Conservation (phyloP, 768 basidiomycete species). For the Boletus edulis region DNA sequence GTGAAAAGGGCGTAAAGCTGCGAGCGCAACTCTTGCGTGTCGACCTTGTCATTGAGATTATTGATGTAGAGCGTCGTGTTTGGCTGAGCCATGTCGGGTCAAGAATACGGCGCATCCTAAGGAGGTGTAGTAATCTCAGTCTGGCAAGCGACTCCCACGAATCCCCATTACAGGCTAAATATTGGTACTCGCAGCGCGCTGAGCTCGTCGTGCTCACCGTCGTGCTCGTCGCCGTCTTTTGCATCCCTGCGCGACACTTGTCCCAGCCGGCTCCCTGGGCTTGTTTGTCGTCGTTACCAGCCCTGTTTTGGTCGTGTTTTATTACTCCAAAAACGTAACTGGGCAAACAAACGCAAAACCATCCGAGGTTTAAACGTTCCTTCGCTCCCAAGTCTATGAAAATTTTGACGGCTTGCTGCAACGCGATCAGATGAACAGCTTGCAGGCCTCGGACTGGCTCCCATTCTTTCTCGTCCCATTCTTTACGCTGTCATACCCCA, state of each 20-base stretch:
- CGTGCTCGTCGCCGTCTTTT: constrained; percentile 3
- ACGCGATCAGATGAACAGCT: constrained; percentile 37
- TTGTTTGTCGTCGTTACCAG: constrained; percentile 8
- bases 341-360: constrained; percentile 33
- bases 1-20: constrained; percentile 89
- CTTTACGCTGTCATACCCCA: constrained; percentile 71
- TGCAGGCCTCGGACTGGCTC: constrained; percentile 40
- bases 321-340: constrained; percentile 23
- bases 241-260: constrained; percentile 1
- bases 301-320: constrained; percentile 27
- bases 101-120: neutral
- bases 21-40: constrained; percentile 82
- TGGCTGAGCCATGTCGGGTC: constrained; percentile 49
- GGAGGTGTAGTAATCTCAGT: constrained; percentile 6
- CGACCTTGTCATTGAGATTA: constrained; percentile 90
- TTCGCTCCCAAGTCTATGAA: constrained; percentile 29
- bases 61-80: constrained; percentile 89
- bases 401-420: constrained; percentile 32
- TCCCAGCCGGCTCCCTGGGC: neutral
- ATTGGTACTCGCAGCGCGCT: neutral
- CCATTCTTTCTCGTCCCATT: constrained; percentile 62
- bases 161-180: neutral
- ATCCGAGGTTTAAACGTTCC: constrained; percentile 8
- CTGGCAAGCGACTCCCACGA: constrained; percentile 25
- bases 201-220: constrained; percentile 1